A percentile compares a stretch with the other conserved stretches of the same genome.
phyloP scores from a whole-genome alignment of 495 filamentous ascomycete genomes.

The Talaromyces ruber region DNA sequence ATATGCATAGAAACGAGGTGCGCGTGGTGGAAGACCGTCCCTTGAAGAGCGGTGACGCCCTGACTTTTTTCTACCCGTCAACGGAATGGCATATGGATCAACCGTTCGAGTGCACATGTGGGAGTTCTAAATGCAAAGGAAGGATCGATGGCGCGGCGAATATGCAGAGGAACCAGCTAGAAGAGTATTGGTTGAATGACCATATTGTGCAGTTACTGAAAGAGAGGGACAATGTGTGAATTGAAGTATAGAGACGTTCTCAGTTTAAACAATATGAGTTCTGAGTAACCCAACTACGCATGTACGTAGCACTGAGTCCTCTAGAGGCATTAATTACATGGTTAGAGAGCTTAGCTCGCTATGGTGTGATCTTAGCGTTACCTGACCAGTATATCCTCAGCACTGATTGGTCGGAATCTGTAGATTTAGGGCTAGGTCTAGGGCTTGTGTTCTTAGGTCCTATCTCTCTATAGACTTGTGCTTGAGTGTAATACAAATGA shows the following conservation, averaged over 20 bases:
- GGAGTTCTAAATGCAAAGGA: conserved; percentile 8
- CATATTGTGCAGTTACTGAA: conserved; percentile 25
- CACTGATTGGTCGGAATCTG: no score
- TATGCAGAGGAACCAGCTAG: conserved; percentile 20
- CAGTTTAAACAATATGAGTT: no score
- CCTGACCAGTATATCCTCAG: no score
- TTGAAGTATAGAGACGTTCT: background rate
- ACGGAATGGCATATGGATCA: conserved; percentile 58
- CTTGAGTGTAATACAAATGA: no score
- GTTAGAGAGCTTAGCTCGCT: no score
- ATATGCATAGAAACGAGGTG: conserved; percentile 43
- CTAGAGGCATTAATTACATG: no score
- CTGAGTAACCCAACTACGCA: no score
- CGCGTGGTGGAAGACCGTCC: conserved; percentile 39
- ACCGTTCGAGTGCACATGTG: conserved; percentile 51
- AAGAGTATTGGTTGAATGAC: conserved; percentile 30
- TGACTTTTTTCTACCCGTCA: conserved; percentile 62
- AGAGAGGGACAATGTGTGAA: conserved; percentile 10
- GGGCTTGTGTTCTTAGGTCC: no score
- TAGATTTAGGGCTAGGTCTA: no score
- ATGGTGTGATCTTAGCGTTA: no score
- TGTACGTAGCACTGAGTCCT: no score
- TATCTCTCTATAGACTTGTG: no score
- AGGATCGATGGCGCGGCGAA: background rate
- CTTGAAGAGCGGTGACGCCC: conserved; percentile 38